Evolutionary conservation across 169 alveolate genomes (phyloP), one percentile per base, ranked within the genome.

Genomic region (Plasmodium adleri): DNA sequence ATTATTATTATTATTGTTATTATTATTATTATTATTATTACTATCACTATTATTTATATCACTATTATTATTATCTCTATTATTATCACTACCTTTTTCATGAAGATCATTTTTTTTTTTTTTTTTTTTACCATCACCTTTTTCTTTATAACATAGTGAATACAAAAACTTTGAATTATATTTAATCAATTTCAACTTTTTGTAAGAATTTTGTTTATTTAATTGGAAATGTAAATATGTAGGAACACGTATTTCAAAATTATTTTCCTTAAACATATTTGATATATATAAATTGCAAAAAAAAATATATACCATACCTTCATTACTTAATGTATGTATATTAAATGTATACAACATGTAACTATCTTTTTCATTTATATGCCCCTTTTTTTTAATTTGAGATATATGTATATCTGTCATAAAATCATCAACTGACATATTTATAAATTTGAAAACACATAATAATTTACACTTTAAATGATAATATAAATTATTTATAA

Each of bases 261-360:
- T 58, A 4, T 83, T 64, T 49, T 83, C 74, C 20, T 39, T 20
- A 70, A 22, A 24, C 10, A 68, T 70, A 32, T 56, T 39, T 28
- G 13, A 20, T 20, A 68, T n/a, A 45, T 6, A 45, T 56, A 83
- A 13, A 49, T 58, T 39, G 20, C 73, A 83, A 17, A 56, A 12
- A 68, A 83, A 70, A 15, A 71, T 70, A 49, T 70, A 83, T 7
- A 83, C 39, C 26, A 28, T 52, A 13, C 91, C 91, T 56, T 72
- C 91, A 56, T 83, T 83, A n/a, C 86, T 56, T 39, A 83, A 49
- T 17, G 86, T 68, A 32, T 52, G 71, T 28, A 83, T 49, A 32
- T 6, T 83, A 63, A 83, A 83, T 1, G 83, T 68, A 62, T 83
- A 83, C 5, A 28, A 6, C 6, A 60, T 49, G n/a, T 49, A 13